A percentile compares a stretch with the other conserved stretches of the same genome.
phyloP scores from a whole-genome alignment of 495 filamentous ascomycete genomes.

The Trichocladium uniseriatum region DNA sequence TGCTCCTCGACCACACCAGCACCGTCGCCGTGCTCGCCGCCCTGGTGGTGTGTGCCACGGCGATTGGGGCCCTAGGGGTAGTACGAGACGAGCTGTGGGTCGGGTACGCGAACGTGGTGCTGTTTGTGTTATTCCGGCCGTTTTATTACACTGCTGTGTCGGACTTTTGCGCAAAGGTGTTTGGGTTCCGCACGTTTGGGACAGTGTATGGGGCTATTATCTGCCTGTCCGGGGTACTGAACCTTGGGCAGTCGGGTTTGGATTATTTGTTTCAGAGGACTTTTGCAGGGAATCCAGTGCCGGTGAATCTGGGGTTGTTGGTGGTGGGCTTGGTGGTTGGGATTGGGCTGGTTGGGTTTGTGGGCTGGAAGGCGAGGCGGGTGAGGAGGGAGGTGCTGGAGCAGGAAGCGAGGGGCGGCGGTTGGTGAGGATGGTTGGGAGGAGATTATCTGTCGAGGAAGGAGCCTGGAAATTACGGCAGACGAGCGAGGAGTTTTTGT shows the following conservation, averaged over 20 bases:
- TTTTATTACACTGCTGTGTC: constrained; percentile 71
- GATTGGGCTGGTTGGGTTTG: constrained; percentile 48
- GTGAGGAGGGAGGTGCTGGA: constrained; percentile 30
- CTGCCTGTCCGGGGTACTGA: constrained; percentile 75
- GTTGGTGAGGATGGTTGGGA: neutral
- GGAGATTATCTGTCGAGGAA: no score
- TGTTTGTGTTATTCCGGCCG: constrained; percentile 72
- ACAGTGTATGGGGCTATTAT: constrained; percentile 95
- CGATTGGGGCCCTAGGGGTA: constrained; percentile 71
- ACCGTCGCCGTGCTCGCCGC: constrained; percentile 65
- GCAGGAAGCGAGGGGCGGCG: constrained; percentile 27
- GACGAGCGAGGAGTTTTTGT: no score
- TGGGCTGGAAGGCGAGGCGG: constrained; percentile 28
- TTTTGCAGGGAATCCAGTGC: constrained; percentile 64
- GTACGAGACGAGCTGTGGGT: constrained; percentile 53
- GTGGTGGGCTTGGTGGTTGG: constrained; percentile 52
- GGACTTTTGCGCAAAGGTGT: constrained; percentile 89
- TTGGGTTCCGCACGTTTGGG: constrained; percentile 90
- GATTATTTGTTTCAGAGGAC: constrained; percentile 68
- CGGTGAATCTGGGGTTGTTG: constrained; percentile 67
- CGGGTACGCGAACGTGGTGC: constrained; percentile 65
- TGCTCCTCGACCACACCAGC: constrained; percentile 65
- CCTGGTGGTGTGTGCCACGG: constrained; percentile 63
- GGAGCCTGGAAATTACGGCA: no score
- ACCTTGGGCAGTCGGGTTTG: constrained; percentile 75